phyloP scores from a whole-genome alignment of 352 stramenopile genomes.

The Globisporangium megalacanthum region DNA sequence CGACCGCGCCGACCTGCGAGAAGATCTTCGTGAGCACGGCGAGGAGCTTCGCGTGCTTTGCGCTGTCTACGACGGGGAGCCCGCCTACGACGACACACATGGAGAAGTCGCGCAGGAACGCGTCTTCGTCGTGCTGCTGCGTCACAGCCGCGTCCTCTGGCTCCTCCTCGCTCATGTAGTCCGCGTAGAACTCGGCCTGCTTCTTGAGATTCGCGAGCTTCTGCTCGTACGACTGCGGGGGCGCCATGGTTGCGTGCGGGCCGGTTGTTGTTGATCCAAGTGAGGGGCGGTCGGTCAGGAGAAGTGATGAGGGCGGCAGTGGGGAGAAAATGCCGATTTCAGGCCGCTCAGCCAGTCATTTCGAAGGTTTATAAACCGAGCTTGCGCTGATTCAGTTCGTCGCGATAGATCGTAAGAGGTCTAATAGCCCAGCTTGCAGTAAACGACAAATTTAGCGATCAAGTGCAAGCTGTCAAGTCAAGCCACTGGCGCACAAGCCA shows the following conservation, averaged over 20 bases:
- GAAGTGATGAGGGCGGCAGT: neutral
- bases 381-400: neutral
- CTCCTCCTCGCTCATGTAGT: constrained; percentile 83
- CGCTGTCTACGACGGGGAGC: constrained; percentile 61
- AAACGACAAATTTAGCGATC: no score
- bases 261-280: neutral
- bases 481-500: neutral
- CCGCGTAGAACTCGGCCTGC: constrained; percentile 68
- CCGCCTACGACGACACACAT: constrained; percentile 78
- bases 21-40: constrained; percentile 87
- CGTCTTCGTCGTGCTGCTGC: constrained; percentile 65
- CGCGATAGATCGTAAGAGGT: no score
- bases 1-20: constrained; percentile 65
- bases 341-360: constrained; percentile 1
- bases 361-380: neutral
- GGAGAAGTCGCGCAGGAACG: constrained; percentile 78
- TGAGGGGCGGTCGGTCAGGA: neutral
- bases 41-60: constrained; percentile 82
- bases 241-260: constrained; percentile 33
- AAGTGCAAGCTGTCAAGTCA: neutral
- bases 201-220: constrained; percentile 64
- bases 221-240: constrained; percentile 70
- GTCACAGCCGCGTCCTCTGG: constrained; percentile 52
- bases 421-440: no score
- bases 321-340: neutral